Evolutionary conservation across 2,329 filamentous ascomycete genomes (phyloP), one percentile per base, ranked within the genome.

Genomic region (Cercospora sp.): DNA sequence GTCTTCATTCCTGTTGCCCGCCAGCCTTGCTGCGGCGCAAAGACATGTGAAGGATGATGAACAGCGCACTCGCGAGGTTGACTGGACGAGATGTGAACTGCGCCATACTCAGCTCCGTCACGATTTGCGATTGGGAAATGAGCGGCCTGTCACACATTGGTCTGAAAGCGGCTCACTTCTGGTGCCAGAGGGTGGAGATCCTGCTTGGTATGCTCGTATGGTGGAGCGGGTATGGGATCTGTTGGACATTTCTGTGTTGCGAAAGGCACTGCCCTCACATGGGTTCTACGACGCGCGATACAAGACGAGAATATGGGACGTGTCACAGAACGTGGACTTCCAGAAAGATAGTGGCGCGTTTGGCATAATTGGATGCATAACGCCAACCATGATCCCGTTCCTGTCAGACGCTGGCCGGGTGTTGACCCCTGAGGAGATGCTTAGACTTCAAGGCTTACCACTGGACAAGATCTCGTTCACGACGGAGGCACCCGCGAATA

Each of bases 251-350:
- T 10, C 85, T 82, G 66, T 73, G 0, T 78, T 91, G 9, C 81
- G 85, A 23, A 84, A 82, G 48, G 78, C 85, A 1, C 69, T 73
- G 4, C 76, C 69, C 3, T 48, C 66, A 5, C 58, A 67, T 2
- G 73, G 79, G 13, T 83, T 82, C 0, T 87, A 84, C 68, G 90
- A 93, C 73, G 83, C 85, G 48, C 80, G 82, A 13, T 87, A 80
- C 75, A 89, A 89, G 75, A 83, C 83, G 80, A 75, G 79, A 12
- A 77, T 87, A 40, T 84, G 88, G 71, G 89, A 94, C 68, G 79
- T 92, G 0, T 91, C 89, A 5, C 91, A 94, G 74, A 93, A 93
- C 63, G 83, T 92, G 8, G 89, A 92, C 73, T 83, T 90, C 13
- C 83, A 84, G 10, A 78, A 78, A 1, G 83, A 87, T 61, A 78